These are phyloP conservation scores for Biscogniauxia sp. DNA, from an alignment of 2,329 filamentous ascomycete genomes.

Conservation along the genomic window DNA sequence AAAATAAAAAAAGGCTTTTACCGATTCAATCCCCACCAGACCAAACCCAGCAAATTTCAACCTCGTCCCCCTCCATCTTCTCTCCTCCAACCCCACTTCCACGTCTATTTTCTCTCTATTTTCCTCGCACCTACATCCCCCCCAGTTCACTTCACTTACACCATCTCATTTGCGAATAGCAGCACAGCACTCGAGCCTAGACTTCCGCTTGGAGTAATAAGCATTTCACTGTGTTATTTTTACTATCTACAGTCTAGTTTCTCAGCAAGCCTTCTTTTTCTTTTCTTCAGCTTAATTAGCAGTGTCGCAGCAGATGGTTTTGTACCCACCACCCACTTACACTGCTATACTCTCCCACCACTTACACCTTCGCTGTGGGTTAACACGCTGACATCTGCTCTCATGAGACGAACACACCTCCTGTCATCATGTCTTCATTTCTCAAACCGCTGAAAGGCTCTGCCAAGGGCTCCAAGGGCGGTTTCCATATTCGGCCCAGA, in stretches of 20 bases:
- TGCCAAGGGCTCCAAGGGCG: slow-evolving; percentile 28
- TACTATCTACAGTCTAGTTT: too few relatives aligned
- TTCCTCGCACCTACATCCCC: slow-evolving; percentile 21
- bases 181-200: too few relatives aligned
- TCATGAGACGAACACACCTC: not conserved
- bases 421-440: slow-evolving; percentile 45
- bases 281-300: too few relatives aligned
- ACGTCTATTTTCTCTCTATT: slow-evolving; percentile 8
- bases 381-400: not conserved
- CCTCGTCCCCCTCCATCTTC: slow-evolving; percentile 8
- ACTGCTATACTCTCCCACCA: slow-evolving; percentile 5
- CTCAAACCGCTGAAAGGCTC: slow-evolving; percentile 39
- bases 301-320: not conserved
- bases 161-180: not conserved
- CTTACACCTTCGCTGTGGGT: not conserved
- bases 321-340: slow-evolving; percentile 8
- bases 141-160: slow-evolving; percentile 7
- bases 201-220: not conserved
- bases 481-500: slow-evolving; percentile 41
- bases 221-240: not conserved
- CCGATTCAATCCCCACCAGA: not conserved
- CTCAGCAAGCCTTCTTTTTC: too few relatives aligned
- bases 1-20: not conserved
- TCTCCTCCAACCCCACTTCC: slow-evolving; percentile 6
- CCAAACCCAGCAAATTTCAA: slow-evolving; percentile 1